Percentiles rank a stretch among this genome's conserved stretches.
Conservation (phyloP, 176 grass and related monocot genomes). For the Carex myosuroides region DNA sequence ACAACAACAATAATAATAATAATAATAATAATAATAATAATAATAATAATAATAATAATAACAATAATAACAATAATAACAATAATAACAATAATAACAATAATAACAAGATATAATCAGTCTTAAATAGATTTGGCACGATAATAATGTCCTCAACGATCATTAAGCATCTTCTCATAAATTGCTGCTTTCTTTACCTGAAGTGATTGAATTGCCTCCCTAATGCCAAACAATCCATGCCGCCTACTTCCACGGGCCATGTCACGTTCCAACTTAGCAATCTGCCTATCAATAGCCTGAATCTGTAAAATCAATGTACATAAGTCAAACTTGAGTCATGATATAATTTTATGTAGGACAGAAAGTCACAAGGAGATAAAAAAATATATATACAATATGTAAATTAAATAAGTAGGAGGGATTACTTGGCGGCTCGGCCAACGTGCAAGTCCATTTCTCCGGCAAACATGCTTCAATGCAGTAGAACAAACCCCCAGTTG, state of each 20-base stretch:
- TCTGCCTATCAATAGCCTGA: slow-evolving; percentile 27
- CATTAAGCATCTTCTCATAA: slow-evolving; percentile 18
- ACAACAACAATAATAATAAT: no score
- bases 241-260: not conserved
- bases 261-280: not conserved
- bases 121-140: not conserved
- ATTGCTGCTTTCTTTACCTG: not conserved
- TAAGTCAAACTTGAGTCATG: not conserved
- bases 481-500: slow-evolving; percentile 23
- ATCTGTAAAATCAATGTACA: slow-evolving; percentile 15
- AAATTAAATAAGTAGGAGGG: not conserved
- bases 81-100: no score
- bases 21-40: no score
- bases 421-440: slow-evolving; percentile 38
- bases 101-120: not conserved
- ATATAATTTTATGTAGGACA: not conserved
- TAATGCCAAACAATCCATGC: not conserved
- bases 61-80: no score
- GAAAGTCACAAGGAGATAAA: not conserved
- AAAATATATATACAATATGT: not conserved
- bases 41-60: no score
- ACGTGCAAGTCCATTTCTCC: slow-evolving; percentile 18
- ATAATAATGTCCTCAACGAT: not conserved
- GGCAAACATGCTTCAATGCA: slow-evolving; percentile 23
- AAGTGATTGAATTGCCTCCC: slow-evolving; percentile 16